These are phyloP conservation scores for Naganishia vaughanmartiniae DNA, from an alignment of 768 basidiomycete genomes.

Conservation along the genomic window DNA sequence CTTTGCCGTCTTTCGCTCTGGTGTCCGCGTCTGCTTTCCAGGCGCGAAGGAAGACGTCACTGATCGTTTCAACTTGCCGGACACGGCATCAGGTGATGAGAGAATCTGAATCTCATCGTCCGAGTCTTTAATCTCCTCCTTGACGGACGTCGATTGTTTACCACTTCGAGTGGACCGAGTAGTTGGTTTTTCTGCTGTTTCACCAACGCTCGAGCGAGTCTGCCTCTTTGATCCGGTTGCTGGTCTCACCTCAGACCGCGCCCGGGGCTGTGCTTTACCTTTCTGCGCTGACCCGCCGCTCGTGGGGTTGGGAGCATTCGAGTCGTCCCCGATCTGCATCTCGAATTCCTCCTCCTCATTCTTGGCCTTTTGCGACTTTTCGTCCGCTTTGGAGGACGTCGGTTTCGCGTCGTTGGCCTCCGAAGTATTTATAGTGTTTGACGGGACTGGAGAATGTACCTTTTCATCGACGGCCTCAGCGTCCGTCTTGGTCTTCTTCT, in stretches of 20 bases:
- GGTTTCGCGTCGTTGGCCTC: neutral
- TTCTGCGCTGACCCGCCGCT: neutral
- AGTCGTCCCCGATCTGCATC: slow-evolving; percentile 42
- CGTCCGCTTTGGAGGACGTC: slow-evolving; percentile 12
- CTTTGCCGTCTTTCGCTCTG: neutral
- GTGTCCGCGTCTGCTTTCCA: neutral
- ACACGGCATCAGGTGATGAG: neutral
- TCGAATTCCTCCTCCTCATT: slow-evolving; percentile 37
- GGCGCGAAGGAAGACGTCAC: neutral
- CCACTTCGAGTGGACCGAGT: neutral
- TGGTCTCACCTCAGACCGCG: neutral
- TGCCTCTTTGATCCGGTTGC: neutral
- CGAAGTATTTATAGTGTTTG: slow-evolving; percentile 25
- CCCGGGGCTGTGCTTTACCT: neutral
- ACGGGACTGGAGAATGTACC: slow-evolving; percentile 32
- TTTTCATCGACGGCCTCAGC: neutral
- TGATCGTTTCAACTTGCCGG: neutral
- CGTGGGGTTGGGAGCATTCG: slow-evolving; percentile 43
- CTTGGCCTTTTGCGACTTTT: neutral
- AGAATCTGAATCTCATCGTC: slow-evolving; percentile 26
- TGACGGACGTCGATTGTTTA: neutral
- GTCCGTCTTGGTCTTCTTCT: slow-evolving; percentile 23
- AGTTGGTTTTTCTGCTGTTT: neutral
- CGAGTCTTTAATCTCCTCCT: slow-evolving; percentile 9
- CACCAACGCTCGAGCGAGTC: neutral